A percentile compares a stretch with the other conserved stretches of the same genome.
phyloP scores from a whole-genome alignment of 495 filamentous ascomycete genomes.

The Rostrohypoxylon terebratum region DNA sequence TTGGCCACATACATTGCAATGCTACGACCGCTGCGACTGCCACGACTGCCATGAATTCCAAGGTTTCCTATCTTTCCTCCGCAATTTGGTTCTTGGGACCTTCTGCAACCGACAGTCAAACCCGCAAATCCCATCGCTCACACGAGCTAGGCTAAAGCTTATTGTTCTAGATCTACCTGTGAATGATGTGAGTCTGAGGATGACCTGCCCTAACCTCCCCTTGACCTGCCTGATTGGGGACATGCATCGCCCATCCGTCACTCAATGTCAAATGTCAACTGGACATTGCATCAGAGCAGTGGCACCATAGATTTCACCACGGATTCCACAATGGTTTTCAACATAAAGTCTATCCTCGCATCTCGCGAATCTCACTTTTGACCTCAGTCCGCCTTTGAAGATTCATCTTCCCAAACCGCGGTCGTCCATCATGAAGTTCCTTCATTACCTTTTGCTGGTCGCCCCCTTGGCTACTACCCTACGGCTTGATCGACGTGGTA shows the following conservation, averaged over 20 bases:
- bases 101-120: conserved; percentile 33
- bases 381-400: background rate
- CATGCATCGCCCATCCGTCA: conserved; percentile 34
- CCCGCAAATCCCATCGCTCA: conserved; percentile 23
- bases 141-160: conserved; percentile 41
- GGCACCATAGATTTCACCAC: conserved; percentile 9
- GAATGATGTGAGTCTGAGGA: conserved; percentile 5
- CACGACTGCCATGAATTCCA: background rate
- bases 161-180: conserved; percentile 32
- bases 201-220: conserved; percentile 28
- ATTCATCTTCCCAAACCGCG: conserved; percentile 1
- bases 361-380: background rate
- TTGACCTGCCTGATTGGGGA: conserved; percentile 43
- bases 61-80: conserved; percentile 4
- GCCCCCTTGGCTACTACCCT: conserved; percentile 40
- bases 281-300: background rate
- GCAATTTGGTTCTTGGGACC: conserved; percentile 22
- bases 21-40: background rate
- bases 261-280: background rate
- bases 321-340: conserved; percentile 7
- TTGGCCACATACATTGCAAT: background rate
- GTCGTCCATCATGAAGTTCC: conserved; percentile 44
- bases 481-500: conserved; percentile 46
- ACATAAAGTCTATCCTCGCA: conserved; percentile 20
- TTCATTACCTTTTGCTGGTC: conserved; percentile 30